Evolutionary conservation across 1,139 yeast species (phyloP), one percentile per base, ranked within the genome.

Genomic region (Diutina pseudorugosa): DNA sequence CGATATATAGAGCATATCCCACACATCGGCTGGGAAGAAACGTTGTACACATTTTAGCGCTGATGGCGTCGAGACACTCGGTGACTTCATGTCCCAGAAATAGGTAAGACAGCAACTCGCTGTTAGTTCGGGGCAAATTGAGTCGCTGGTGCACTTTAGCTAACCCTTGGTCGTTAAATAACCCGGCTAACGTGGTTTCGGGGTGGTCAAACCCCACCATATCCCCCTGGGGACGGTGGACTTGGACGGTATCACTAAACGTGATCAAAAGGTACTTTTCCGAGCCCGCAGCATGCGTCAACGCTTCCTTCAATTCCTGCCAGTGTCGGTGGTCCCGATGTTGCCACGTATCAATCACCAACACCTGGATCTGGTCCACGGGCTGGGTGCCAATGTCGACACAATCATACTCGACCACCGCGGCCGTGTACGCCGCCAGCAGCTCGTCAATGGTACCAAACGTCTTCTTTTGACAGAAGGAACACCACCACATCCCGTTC

Each of bases 401-500:
- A 27, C 18, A n/a, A 6, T 14, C 18, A 25, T 21, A 45, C 19
- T n/a, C 18, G 19, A 45, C 49, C 1, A 11, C 11, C 11, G 25
- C 23, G 23, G 16, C 23, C n/a, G 14, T 23, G 14, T 21, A n/a
- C 14, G 23, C 40, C 1, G 14, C n/a, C 36, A 23, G 40, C 19
- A 11, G 18, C 18, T 45, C 49, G 21, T 45, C 49, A 20, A 45
- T 25, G n/a, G 12, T 12, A 0, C 49, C 49, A 41, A 51, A 57
- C 2, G 63, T 58, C 41, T 60, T 59, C 40, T 63, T 62, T 9
- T 59, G 61, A 56, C 77, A 73, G 50, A 69, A 64, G 0, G 73
- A 73, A 56, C 77, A 73, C 67, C 68, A 62, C 76, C 77, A 72
- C 67, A 64, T 65, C n/a, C 56, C 55, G 53, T 65, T 69, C 4